Base-by-base conservation (phyloP, 2,329 filamentous ascomycete species). In the Chaetomium sp. region DNA sequence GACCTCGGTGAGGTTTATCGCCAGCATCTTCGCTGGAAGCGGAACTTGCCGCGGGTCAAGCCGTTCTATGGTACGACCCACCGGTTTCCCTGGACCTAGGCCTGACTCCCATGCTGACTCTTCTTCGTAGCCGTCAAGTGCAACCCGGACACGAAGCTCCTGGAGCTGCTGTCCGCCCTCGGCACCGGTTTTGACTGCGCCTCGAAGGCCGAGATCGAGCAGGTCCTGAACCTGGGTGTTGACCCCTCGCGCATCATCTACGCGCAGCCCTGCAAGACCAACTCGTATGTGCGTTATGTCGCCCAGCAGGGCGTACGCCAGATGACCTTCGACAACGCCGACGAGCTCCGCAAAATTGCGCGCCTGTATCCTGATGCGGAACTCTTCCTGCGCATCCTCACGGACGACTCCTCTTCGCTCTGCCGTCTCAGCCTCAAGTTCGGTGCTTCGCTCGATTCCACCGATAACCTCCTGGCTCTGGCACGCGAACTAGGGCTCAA, bases 291-390 rank as follows among this genome's bases (percentile, higher is more conserved):
- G 68, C 92, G 93, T 75, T 96, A 93, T 75, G 95, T 96, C 69
- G 88, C 90, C 74, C 85, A 87, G 75, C 83, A 89, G 70, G 90
- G 90, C 71, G 95, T 99, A 76, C 94, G 91, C 81, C 92, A 97
- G 83, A 98, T 99, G 94, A 99, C 95, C 2, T 98, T 99, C 76
- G 95, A 99, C 85, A 99, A 99, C 73, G 87, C 90, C 76, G 95
- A 99, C 77, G 95, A 99, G 84, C 86, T 99, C 60, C 92, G 94
- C 86, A 99, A 99, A 85, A 94, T 96, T 78, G 95, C 96, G 79
- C 90, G 92, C 78, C 86, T 95, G 72, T 97, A 86, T 75, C 94
- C 95, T 2, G 87, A 87, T 56, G 95, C 95, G 31, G 92, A 97
- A 81, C 87, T 99, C 50, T 96, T 90, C 78, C 84, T 99, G 67